Evolutionary conservation across 2,329 filamentous ascomycete genomes (phyloP).

Genomic region (Fusarium sp.): DNA sequence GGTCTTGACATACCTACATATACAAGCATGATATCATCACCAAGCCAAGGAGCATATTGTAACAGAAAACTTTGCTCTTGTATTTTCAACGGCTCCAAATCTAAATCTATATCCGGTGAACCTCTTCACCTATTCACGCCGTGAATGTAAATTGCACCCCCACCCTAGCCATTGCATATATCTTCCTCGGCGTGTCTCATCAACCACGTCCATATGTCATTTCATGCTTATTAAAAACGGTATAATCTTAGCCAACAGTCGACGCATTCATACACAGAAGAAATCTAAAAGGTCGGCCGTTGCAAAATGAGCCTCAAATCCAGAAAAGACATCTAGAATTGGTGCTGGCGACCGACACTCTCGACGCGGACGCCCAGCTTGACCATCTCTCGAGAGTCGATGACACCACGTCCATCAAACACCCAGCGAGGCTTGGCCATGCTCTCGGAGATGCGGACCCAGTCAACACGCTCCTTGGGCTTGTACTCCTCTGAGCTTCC

Average conservation of each 20-base stretch:
- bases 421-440: slow-evolving; percentile 67
- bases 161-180: slow-evolving; percentile 28
- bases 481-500: slow-evolving; percentile 58
- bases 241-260: slow-evolving; percentile 44
- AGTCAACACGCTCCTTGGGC: slow-evolving; percentile 62
- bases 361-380: slow-evolving; percentile 64
- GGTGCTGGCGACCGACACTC: slow-evolving; percentile 62
- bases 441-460: slow-evolving; percentile 59
- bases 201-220: slow-evolving; percentile 44
- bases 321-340: slow-evolving; percentile 47
- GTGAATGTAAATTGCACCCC: slow-evolving; percentile 31
- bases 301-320: slow-evolving; percentile 25
- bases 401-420: slow-evolving; percentile 67
- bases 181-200: slow-evolving; percentile 41
- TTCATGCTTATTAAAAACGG: slow-evolving; percentile 50
- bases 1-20: not conserved
- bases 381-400: slow-evolving; percentile 60
- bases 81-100: slow-evolving; percentile 41
- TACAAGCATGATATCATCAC: not conserved
- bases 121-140: slow-evolving; percentile 34
- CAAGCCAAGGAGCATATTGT: not conserved
- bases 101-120: slow-evolving; percentile 44
- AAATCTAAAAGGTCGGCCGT: slow-evolving; percentile 39
- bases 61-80: slow-evolving; percentile 38
- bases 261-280: slow-evolving; percentile 44